Evolutionary conservation across 73 alveolate genomes (phyloP).

Genomic region (Diophrys sp.): DNA sequence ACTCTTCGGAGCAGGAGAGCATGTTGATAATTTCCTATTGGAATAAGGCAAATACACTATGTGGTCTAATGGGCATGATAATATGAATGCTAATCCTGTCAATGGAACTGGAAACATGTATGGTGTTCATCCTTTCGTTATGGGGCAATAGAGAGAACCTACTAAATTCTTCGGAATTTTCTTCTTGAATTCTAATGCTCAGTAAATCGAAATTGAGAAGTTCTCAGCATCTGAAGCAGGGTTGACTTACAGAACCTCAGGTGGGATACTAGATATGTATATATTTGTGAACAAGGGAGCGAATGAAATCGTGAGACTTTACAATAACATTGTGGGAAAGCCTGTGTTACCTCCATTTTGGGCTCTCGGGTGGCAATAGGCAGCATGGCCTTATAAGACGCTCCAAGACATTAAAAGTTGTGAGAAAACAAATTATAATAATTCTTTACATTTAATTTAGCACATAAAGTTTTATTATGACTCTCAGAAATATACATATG

Average conservation of each 20-base stretch:
- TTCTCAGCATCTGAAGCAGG: not conserved
- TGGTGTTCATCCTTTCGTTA: conserved; percentile 79
- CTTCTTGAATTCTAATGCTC: conserved; percentile 71
- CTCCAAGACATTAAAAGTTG: too few relatives aligned
- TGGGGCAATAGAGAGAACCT: conserved; percentile 46
- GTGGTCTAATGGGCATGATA: conserved; percentile 63
- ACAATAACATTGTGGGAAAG: conserved; percentile 48
- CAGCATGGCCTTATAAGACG: conserved; percentile 53
- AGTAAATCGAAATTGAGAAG: conserved; percentile 2
- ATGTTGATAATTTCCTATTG: conserved; percentile 45
- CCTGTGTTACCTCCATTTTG: conserved; percentile 71
- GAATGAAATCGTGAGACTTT: conserved; percentile 32
- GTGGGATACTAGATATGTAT: conserved; percentile 70
- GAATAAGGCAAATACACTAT: conserved; percentile 37
- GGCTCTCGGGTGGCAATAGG: conserved; percentile 74
- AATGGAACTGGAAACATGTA: conserved; percentile 64
- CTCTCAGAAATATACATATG: too few relatives aligned
- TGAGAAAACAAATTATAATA: too few relatives aligned
- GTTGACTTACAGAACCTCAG: conserved; percentile 44
- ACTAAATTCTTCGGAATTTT: conserved; percentile 58
- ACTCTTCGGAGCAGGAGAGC: conserved; percentile 67
- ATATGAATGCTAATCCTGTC: conserved; percentile 21
- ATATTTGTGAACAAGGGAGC: conserved; percentile 36
- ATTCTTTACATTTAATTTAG: too few relatives aligned
- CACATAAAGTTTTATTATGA: too few relatives aligned